These are phyloP conservation scores for Melastoma candidum DNA, from an alignment of 441 rosid genomes.

Conservation along the genomic window DNA sequence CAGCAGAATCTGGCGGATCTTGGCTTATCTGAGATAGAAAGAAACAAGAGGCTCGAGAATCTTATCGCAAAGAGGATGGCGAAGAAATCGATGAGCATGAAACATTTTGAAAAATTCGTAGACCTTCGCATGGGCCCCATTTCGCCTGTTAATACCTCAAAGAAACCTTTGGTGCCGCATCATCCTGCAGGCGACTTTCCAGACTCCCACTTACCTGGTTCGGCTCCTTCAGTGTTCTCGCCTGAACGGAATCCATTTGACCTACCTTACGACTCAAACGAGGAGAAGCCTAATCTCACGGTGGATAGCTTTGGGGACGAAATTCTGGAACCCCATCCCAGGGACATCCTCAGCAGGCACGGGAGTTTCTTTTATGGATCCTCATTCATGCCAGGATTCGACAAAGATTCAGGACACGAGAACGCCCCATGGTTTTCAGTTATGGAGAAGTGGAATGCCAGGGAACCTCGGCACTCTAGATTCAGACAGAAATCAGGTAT, in stretches of 20 bases:
- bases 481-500: slow-evolving; percentile 25
- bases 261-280: slow-evolving; percentile 71
- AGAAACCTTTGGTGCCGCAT: slow-evolving; percentile 25
- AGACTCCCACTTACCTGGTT: slow-evolving; percentile 43
- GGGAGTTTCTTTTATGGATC: slow-evolving; percentile 63
- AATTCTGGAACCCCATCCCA: slow-evolving; percentile 32
- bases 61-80: slow-evolving; percentile 63
- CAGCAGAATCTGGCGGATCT: slow-evolving; percentile 85
- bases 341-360: slow-evolving; percentile 60
- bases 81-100: slow-evolving; percentile 37
- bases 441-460: slow-evolving; percentile 7
- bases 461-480: slow-evolving; percentile 12
- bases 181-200: slow-evolving; percentile 15
- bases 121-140: slow-evolving; percentile 26
- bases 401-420: slow-evolving; percentile 20
- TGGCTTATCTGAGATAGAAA: slow-evolving; percentile 69
- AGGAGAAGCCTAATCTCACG: slow-evolving; percentile 71
- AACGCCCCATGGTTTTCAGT: slow-evolving; percentile 4
- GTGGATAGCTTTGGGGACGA: slow-evolving; percentile 65
- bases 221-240: slow-evolving; percentile 74
- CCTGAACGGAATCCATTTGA: slow-evolving; percentile 73
- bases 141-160: slow-evolving; percentile 34
- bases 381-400: slow-evolving; percentile 25
- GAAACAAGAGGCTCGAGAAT: slow-evolving; percentile 69
- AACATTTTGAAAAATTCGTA: slow-evolving; percentile 32